Evolutionary conservation across 192 early-diverging fungal species (phyloP), one percentile per base, ranked within the genome.

Genomic region (Rhizoclosmatium sp.): DNA sequence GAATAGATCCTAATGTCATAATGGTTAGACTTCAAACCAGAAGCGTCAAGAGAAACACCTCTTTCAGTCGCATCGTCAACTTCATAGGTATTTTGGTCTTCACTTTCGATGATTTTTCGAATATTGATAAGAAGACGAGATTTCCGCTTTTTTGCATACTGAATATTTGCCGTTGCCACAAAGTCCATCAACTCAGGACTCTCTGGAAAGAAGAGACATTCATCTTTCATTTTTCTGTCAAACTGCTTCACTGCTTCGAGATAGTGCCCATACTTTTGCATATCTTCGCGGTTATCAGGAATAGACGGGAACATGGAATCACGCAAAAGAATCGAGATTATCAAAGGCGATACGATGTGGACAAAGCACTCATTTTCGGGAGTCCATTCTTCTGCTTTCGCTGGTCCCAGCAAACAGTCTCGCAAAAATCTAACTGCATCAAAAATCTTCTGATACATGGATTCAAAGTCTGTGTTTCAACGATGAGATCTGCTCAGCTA

Each of bases 1-100:
- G 45, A 40, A 76, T 46, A 19, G 64, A 76, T 2, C 80, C 80
- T 81, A 56, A 3, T n/a, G 47, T 51, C 4, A 66, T 67, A 45
- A 65, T 12, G 51, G 16, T 54, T 54, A 16, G 16, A 16, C 5
- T 54, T 54, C 16, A 9, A 45, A 75, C 9, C 4, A 71, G 19
- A 49, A 75, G 31, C 9, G 21, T n/a, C 1, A 2, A 78, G 39
- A 48, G 9, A 68, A 31, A 19, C 21, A 76, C 70, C 51, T 66
- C 81, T 64, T 76, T 80, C 71, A 12, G 64, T 84, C 21, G 78
- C 76, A 9, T 82, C 85, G 0, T 77, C 65, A 72, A 87, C 83
- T 62, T 82, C 77, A 7, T 75, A 82, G 1, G 86, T 87, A 65
- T 85, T 85, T 45, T 73, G 68, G 64, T 84, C 82, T 9, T 79